These are phyloP conservation scores for Limtongia smithiae DNA, from an alignment of 805 yeast species.

Conservation along the genomic window DNA sequence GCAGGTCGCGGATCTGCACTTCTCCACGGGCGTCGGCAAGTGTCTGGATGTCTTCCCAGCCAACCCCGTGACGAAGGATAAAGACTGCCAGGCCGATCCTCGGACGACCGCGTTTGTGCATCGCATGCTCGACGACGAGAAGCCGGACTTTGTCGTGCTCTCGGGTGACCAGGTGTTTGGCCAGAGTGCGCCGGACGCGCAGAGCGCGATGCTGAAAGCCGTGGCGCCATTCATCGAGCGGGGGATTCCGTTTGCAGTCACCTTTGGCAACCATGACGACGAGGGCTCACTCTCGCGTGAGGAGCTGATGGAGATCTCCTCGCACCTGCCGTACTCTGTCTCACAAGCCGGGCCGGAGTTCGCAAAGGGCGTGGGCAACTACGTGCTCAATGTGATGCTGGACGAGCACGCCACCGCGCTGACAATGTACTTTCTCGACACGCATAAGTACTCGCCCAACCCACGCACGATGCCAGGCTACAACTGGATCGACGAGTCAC, in stretches of 20 bases:
- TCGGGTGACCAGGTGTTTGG: constrained; percentile 95
- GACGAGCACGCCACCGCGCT: constrained; percentile 43
- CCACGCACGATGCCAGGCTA: constrained; percentile 61
- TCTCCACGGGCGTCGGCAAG: constrained; percentile 74
- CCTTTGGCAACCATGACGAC: constrained; percentile 92
- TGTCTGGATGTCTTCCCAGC: constrained; percentile 57
- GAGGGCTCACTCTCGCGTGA: constrained; percentile 66
- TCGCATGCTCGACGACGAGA: constrained; percentile 63
- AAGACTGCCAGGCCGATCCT: constrained; percentile 72
- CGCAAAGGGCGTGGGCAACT: constrained; percentile 83
- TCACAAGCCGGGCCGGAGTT: constrained; percentile 61
- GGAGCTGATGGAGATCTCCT: constrained; percentile 55
- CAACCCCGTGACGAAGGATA: constrained; percentile 35
- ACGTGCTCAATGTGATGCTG: constrained; percentile 52
- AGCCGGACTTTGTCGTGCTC: constrained; percentile 79
- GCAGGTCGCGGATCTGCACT: constrained; percentile 79
- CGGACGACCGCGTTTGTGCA: constrained; percentile 62
- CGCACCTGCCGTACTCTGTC: constrained; percentile 64
- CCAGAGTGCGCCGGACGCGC: constrained; percentile 70
- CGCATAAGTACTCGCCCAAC: constrained; percentile 68
- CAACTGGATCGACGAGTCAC: constrained; percentile 76
- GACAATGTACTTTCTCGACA: constrained; percentile 73
- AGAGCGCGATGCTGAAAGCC: constrained; percentile 75
- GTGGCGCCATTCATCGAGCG: constrained; percentile 63
- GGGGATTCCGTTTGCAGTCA: constrained; percentile 76